Evolutionary conservation across 257 asterid genomes (phyloP).

Genomic region (Solanum lycopersicoides): DNA sequence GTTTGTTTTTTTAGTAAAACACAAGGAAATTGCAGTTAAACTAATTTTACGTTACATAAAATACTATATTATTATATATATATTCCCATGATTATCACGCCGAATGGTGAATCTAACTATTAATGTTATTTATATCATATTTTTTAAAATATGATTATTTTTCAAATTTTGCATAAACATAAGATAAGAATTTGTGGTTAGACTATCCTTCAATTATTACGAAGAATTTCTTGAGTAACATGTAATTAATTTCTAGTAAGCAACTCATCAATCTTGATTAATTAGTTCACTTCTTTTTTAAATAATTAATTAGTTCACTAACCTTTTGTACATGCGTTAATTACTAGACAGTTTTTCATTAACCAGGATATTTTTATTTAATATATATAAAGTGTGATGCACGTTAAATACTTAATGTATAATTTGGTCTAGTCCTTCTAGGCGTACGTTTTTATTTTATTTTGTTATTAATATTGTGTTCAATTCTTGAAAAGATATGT

Average conservation of each 20-base stretch:
- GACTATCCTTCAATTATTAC: background rate
- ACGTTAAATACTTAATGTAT: background rate
- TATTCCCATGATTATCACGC: background rate
- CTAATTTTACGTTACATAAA: background rate
- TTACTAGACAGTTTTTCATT: background rate
- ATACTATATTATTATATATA: background rate
- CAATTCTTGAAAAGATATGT: background rate
- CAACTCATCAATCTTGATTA: background rate
- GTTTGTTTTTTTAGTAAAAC: background rate
- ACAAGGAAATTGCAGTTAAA: background rate
- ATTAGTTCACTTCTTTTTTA: background rate
- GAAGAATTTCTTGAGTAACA: background rate
- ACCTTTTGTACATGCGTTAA: background rate
- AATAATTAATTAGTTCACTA: background rate
- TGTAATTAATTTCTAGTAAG: background rate
- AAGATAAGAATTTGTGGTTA: background rate
- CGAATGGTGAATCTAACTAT: no score
- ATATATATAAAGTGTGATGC: background rate
- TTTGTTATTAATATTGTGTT: background rate
- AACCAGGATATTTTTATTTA: no score
- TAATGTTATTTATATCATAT: no score
- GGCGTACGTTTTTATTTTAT: background rate
- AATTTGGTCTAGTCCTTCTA: background rate
- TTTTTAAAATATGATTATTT: no score
- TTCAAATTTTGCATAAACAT: rapidly evolving